Evolutionary conservation across 345 rosid genomes (phyloP).

Genomic region (Reutealis trisperma): DNA sequence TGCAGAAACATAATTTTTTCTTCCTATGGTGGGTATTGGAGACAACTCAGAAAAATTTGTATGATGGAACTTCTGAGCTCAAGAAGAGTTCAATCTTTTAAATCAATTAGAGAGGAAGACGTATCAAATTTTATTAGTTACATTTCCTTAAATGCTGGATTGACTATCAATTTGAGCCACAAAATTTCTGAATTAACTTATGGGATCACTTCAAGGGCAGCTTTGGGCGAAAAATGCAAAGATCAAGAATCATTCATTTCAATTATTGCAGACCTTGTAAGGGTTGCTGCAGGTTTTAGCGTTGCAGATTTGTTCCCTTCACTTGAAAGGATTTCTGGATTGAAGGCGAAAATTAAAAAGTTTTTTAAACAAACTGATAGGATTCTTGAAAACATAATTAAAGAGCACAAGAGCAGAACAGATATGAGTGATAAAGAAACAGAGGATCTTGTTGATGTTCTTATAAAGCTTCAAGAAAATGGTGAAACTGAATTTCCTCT

Average conservation of each 20-base stretch:
- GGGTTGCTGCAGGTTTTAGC: neutral
- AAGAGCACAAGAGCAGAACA: neutral
- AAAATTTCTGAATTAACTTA: neutral
- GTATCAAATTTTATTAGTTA: neutral
- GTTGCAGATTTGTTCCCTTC: constrained; percentile 4
- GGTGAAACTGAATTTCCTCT: neutral
- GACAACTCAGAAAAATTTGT: constrained; percentile 7
- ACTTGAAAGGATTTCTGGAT: neutral
- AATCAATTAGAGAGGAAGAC: constrained; percentile 1
- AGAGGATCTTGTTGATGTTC: neutral
- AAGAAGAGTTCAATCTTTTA: neutral
- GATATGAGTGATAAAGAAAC: neutral
- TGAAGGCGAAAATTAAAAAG: neutral
- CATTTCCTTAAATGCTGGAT: neutral
- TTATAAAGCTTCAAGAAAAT: neutral
- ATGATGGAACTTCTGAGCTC: neutral
- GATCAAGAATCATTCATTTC: neutral
- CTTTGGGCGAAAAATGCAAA: neutral
- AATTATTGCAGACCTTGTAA: neutral
- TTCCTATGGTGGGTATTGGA: constrained; percentile 1
- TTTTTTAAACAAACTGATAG: neutral
- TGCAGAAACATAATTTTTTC: neutral
- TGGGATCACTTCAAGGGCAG: neutral
- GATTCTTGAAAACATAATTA: neutral
- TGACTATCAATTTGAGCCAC: neutral